Conservation (phyloP, 257 asterid species). For the Verbena officinalis region DNA sequence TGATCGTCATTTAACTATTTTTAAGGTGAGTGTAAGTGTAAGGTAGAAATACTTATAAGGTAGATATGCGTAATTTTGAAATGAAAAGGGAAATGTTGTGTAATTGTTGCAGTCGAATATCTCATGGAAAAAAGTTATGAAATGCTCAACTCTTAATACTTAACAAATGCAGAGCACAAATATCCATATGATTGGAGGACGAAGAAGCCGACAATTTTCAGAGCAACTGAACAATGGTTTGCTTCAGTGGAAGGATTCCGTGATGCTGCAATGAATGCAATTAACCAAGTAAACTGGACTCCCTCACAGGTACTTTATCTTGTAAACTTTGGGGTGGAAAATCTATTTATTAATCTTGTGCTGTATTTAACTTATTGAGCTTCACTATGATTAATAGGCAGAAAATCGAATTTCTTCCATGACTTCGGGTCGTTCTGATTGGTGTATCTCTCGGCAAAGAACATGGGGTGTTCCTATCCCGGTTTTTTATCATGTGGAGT, state of each 20-base stretch:
- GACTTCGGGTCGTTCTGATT: conserved; percentile 95
- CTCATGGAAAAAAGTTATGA: conserved; percentile 12
- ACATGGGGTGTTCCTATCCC: conserved; percentile 99
- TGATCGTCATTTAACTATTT: too few relatives aligned
- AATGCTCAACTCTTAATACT: conserved; percentile 23
- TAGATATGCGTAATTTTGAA: too few relatives aligned
- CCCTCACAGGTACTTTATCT: conserved; percentile 75
- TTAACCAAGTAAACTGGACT: conserved; percentile 77
- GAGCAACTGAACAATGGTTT: conserved; percentile 99
- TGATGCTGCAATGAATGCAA: conserved; percentile 84
- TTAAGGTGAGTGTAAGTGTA: too few relatives aligned
- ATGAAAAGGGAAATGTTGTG: not conserved
- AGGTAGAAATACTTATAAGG: too few relatives aligned
- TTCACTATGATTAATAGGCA: conserved; percentile 49
- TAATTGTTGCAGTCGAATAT: too few relatives aligned
- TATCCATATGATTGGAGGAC: conserved; percentile 99
- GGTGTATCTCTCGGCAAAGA: conserved; percentile 99
- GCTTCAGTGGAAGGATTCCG: conserved; percentile 99
- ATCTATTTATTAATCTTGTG: not conserved
- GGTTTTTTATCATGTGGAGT: conserved; percentile 80
- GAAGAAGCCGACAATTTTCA: conserved; percentile 93
- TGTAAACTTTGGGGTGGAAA: conserved; percentile 9
- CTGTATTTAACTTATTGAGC: conserved; percentile 19
- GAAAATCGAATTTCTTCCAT: conserved; percentile 86
- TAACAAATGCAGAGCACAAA: conserved; percentile 77